Evolutionary conservation across 1,139 yeast species (phyloP).

Genomic region (Geotrichum europaeum): DNA sequence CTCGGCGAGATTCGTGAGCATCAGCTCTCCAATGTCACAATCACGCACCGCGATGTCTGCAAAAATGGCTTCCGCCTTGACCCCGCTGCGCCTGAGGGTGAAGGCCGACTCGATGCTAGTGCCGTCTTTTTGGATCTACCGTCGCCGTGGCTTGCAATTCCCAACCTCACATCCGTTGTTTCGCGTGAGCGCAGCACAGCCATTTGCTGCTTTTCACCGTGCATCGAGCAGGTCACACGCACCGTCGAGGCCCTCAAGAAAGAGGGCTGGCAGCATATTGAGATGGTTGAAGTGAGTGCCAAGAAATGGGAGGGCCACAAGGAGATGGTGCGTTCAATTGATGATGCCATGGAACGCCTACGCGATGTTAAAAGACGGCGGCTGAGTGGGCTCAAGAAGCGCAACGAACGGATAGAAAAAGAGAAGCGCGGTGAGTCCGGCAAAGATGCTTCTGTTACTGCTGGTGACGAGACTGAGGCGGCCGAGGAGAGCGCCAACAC

Average conservation of each 20-base stretch:
- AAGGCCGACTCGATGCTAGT: slow-evolving; percentile 47
- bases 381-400: slow-evolving; percentile 64
- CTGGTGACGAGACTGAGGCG: slow-evolving; percentile 13
- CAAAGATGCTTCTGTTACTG: not conserved
- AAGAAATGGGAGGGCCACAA: slow-evolving; percentile 87
- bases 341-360: slow-evolving; percentile 74
- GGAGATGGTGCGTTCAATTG: slow-evolving; percentile 75
- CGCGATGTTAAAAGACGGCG: slow-evolving; percentile 76
- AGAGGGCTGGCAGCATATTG: slow-evolving; percentile 82
- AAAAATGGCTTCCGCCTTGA: slow-evolving; percentile 58
- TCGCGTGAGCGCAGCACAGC: slow-evolving; percentile 51
- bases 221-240: slow-evolving; percentile 92
- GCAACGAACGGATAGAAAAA: slow-evolving; percentile 35
- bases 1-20: slow-evolving; percentile 68
- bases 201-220: slow-evolving; percentile 93
- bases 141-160: slow-evolving; percentile 95
- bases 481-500: not conserved
- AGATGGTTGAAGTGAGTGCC: slow-evolving; percentile 88
- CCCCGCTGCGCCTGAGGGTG: slow-evolving; percentile 10
- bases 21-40: slow-evolving; percentile 49
- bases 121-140: slow-evolving; percentile 88
- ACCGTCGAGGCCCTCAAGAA: slow-evolving; percentile 69
- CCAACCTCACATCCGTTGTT: slow-evolving; percentile 58
- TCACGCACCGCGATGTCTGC: slow-evolving; percentile 93
- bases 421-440: slow-evolving; percentile 16